phyloP scores from a whole-genome alignment of 371 early-diverging fungal species.

The Mucor plumbeus region DNA sequence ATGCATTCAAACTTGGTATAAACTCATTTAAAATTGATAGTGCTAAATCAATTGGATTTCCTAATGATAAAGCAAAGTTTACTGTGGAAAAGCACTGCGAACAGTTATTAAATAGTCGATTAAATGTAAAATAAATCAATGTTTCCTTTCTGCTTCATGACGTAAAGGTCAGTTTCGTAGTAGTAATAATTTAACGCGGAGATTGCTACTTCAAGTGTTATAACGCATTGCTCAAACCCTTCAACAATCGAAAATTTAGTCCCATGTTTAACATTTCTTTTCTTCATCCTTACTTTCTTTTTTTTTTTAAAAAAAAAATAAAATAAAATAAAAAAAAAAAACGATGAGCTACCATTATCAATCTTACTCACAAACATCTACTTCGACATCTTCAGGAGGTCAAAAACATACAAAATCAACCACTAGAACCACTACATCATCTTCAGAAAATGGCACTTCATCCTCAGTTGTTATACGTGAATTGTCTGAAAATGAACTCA shows the following conservation, averaged over 20 bases:
- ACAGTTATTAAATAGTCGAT: slow-evolving; percentile 18
- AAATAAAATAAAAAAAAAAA: no score
- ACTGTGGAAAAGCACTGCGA: slow-evolving; percentile 35
- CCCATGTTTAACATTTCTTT: slow-evolving; percentile 4
- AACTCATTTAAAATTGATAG: slow-evolving; percentile 13
- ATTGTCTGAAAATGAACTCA: slow-evolving; percentile 22
- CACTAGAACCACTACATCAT: slow-evolving; percentile 6
- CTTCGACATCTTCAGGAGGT: background rate
- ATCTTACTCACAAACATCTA: slow-evolving; percentile 12
- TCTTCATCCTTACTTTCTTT: slow-evolving; percentile 14
- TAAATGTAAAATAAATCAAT: background rate
- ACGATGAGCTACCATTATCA: slow-evolving; percentile 24
- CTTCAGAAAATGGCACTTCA: background rate
- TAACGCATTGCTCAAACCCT: slow-evolving; percentile 1
- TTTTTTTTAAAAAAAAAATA: no score
- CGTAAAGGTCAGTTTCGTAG: background rate
- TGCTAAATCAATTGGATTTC: slow-evolving; percentile 42
- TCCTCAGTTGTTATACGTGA: slow-evolving; percentile 22
- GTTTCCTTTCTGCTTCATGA: background rate
- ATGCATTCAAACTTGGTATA: background rate
- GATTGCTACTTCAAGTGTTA: background rate
- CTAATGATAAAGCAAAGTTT: slow-evolving; percentile 45
- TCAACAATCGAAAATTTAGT: background rate
- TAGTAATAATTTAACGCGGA: slow-evolving; percentile 1
- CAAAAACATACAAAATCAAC: slow-evolving; percentile 8